These are phyloP conservation scores for Ceratocystiopsis sp. DNA, from an alignment of 2,329 filamentous ascomycete genomes.

Conservation along the genomic window DNA sequence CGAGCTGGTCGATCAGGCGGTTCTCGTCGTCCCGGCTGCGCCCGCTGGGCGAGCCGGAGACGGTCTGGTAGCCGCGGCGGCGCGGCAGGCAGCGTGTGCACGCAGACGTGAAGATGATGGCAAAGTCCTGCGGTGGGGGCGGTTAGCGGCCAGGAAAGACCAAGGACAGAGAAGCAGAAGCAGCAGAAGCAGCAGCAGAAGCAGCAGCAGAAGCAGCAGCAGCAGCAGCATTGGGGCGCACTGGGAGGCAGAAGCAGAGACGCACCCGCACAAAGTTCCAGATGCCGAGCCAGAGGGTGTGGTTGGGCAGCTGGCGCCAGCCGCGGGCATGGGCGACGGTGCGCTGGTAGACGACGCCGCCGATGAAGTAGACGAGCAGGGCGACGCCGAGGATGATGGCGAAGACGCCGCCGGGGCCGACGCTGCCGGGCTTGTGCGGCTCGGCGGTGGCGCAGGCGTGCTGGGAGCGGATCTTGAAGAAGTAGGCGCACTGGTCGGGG, in stretches of 20 bases:
- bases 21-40: conserved; percentile 67
- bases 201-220: not conserved
- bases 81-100: conserved; percentile 49
- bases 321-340: conserved; percentile 88
- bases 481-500: conserved; percentile 83
- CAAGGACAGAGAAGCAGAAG: not conserved
- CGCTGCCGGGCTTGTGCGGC: conserved; percentile 54
- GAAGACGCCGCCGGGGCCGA: conserved; percentile 63
- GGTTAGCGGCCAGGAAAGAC: not conserved
- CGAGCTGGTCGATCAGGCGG: conserved; percentile 81
- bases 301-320: conserved; percentile 92
- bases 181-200: no score
- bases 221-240: not conserved
- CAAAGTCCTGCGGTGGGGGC: conserved; percentile 36
- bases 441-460: conserved; percentile 58
- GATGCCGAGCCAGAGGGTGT: conserved; percentile 78
- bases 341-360: conserved; percentile 88
- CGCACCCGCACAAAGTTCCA: conserved; percentile 69
- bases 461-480: conserved; percentile 79
- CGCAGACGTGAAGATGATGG: conserved; percentile 51
- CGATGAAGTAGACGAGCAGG: conserved; percentile 73
- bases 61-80: conserved; percentile 48
- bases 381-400: conserved; percentile 66
- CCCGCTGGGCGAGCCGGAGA: conserved; percentile 37
- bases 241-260: conserved; percentile 4